Base-by-base conservation (phyloP, 371 early-diverging fungal genomes). In the Rhizopus sp. region DNA sequence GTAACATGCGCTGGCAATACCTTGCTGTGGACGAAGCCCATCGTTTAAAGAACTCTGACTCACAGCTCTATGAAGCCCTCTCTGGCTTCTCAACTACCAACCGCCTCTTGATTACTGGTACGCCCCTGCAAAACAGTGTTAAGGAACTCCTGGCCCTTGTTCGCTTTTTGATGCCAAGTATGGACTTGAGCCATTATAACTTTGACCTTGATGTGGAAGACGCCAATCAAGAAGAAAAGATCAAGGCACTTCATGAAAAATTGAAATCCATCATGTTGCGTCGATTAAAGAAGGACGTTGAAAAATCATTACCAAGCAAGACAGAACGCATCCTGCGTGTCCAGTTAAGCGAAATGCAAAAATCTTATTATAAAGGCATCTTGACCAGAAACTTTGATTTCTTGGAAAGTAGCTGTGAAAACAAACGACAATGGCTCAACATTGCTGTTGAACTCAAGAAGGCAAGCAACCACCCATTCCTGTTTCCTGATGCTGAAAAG, bases 381-480 rank as follows among this genome's bases (percentile, higher is more conserved):
- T 82, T 92, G 51, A 88, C 95, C 41, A 87, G 91, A 68, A 98
- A 98, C 73, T 97, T 93, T 81, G 88, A 84, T 3, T 89, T 84
- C n/a, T 82, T 99, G 3, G 91, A 88, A 65, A 84, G 85, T 57
- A 92, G 93, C 23, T 69, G 89, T 2, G 95, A 94, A 13, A 86
- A 81, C 56, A 93, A 90, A 73, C 84, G 92, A 77, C 94, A 90
- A 63, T 86, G 94, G 82, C 82, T 93, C 23, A 98, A 98, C 68
- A 91, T 97, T 48, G 92, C 96, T 50, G 96, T 94, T 69, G 96
- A 97, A 83, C 87, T 99, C 34, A 95, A 99, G 71, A 99, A 99
- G 71, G 97, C 95, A 50, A 93, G 97, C 61, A 99, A 99, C 69
- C 99, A 99, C 71, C 99, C 99, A 2, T 99, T 90, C 70, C 75